phyloP scores from a whole-genome alignment of 1,284 basidiomycete genomes.

The Neotropicomus parvogracilis region DNA sequence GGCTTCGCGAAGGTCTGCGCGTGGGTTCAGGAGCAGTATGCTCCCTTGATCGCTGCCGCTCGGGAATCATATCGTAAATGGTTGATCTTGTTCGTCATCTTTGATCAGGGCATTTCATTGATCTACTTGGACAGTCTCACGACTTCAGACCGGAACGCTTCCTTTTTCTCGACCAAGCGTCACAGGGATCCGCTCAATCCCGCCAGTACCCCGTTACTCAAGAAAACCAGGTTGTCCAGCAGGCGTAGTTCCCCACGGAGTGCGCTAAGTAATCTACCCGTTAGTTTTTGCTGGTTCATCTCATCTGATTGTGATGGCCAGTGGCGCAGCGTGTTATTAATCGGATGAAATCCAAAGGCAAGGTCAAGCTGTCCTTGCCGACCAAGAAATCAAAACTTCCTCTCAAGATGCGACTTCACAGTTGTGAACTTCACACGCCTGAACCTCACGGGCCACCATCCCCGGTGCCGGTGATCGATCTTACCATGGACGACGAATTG shows the following conservation, averaged over 20 bases:
- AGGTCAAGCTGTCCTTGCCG: slow-evolving; percentile 22
- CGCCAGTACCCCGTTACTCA: slow-evolving; percentile 14
- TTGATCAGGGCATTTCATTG: slow-evolving; percentile 1
- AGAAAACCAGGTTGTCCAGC: slow-evolving; percentile 23
- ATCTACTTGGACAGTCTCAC: slow-evolving; percentile 15
- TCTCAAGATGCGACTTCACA: slow-evolving; percentile 20
- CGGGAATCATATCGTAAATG: slow-evolving; percentile 22
- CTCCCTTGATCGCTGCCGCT: slow-evolving; percentile 26
- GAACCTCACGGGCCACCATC: slow-evolving; percentile 3
- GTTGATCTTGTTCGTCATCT: slow-evolving; percentile 1
- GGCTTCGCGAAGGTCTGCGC: slow-evolving; percentile 26
- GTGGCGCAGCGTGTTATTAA: slow-evolving; percentile 30
- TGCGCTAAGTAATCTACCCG: slow-evolving; percentile 20
- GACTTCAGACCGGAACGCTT: background rate
- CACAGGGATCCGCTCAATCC: background rate
- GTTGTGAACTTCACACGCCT: slow-evolving; percentile 7
- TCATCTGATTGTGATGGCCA: slow-evolving; percentile 16
- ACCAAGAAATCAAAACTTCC: slow-evolving; percentile 17
- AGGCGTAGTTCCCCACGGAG: slow-evolving; percentile 15
- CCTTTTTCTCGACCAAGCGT: slow-evolving; percentile 17
- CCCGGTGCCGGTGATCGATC: slow-evolving; percentile 22
- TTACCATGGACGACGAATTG: slow-evolving; percentile 17
- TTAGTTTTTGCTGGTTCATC: background rate
- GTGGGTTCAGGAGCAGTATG: slow-evolving; percentile 32
- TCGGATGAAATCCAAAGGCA: slow-evolving; percentile 31